These are phyloP conservation scores for Amanita molliuscula DNA, from an alignment of 768 basidiomycete species.

Conservation along the genomic window DNA sequence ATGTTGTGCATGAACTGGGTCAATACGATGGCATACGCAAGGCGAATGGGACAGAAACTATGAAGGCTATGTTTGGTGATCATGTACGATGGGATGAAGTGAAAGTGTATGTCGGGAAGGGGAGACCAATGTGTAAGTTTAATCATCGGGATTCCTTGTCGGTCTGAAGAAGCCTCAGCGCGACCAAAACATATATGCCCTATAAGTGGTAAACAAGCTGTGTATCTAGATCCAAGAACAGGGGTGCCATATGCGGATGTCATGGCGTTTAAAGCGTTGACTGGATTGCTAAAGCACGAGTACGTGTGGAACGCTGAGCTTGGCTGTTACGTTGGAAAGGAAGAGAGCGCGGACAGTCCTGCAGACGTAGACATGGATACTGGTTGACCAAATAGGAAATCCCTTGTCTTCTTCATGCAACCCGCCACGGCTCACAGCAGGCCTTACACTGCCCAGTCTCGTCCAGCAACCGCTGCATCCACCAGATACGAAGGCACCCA, in stretches of 20 bases:
- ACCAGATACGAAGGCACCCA: conserved; percentile 49
- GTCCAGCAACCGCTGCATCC: conserved; percentile 50
- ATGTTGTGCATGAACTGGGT: conserved; percentile 55
- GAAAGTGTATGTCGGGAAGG: conserved; percentile 52
- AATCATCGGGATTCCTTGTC: not conserved
- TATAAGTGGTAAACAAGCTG: conserved; percentile 70
- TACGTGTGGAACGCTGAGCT: conserved; percentile 53
- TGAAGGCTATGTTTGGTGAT: conserved; percentile 77
- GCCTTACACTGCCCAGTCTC: conserved; percentile 47
- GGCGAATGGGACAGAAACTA: conserved; percentile 61
- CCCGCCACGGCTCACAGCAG: conserved; percentile 15
- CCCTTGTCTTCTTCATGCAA: not conserved
- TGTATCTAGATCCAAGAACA: conserved; percentile 72
- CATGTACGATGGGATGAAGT: conserved; percentile 75
- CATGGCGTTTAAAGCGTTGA: conserved; percentile 54
- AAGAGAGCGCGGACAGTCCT: conserved; percentile 7
- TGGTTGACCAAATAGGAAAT: conserved; percentile 4
- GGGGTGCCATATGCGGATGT: conserved; percentile 71
- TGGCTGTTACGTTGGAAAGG: conserved; percentile 31
- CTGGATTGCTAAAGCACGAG: conserved; percentile 50
- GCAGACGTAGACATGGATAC: conserved; percentile 2
- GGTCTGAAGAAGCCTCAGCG: conserved; percentile 26
- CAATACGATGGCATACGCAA: conserved; percentile 36
- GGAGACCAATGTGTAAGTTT: conserved; percentile 50
- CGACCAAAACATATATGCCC: conserved; percentile 60